phyloP scores from a whole-genome alignment of 495 filamentous ascomycete genomes.

The Neurospora sp. region DNA sequence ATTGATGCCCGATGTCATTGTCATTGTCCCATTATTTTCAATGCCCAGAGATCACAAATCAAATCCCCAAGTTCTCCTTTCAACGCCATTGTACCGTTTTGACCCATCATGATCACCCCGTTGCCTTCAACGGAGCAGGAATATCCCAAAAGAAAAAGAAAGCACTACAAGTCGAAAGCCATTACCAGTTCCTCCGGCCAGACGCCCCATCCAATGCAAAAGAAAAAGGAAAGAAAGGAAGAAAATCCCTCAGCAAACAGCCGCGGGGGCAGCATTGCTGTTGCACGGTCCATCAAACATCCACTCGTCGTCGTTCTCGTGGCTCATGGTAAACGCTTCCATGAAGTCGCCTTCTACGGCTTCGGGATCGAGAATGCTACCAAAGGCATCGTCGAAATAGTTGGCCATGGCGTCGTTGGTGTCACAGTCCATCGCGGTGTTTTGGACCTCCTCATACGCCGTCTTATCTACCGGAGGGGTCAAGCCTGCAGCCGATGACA shows the following conservation, averaged over 20 bases:
- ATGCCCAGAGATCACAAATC: background rate
- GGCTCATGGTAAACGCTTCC: background rate
- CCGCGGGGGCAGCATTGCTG: background rate
- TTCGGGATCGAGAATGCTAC: background rate
- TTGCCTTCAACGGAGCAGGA: background rate
- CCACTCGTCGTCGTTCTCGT: background rate
- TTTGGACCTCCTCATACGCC: background rate
- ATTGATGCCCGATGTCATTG: background rate
- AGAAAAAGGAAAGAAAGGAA: background rate
- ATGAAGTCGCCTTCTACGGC: background rate
- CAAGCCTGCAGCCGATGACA: background rate
- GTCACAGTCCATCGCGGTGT: background rate
- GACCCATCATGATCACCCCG: background rate
- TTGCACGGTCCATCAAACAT: constrained; percentile 2
- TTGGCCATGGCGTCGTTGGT: background rate
- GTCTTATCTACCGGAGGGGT: background rate
- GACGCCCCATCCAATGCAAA: background rate
- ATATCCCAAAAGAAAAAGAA: background rate
- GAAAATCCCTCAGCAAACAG: background rate
- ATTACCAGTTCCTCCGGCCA: background rate
- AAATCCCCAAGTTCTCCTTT: background rate
- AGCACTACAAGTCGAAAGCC: background rate
- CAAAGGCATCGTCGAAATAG: background rate
- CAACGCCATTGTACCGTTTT: background rate
- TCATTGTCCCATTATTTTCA: background rate